phyloP scores from a whole-genome alignment of 106 monocot genomes.

The Phalaenopsis equestris region DNA sequence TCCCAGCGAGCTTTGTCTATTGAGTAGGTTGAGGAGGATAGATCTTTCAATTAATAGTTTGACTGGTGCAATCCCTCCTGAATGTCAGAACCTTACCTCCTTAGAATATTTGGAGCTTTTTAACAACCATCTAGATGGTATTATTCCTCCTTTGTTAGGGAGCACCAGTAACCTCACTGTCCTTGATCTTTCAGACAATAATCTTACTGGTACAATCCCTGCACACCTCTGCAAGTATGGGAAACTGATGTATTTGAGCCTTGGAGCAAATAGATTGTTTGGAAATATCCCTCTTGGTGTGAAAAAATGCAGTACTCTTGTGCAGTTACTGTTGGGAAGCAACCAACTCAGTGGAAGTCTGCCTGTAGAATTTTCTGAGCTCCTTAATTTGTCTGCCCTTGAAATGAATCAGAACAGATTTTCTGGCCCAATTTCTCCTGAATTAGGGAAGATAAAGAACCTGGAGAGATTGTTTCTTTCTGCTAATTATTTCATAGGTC shows the following conservation, averaged over 20 bases:
- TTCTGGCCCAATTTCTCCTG: slow-evolving; percentile 60
- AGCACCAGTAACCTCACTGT: slow-evolving; percentile 54
- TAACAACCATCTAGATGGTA: slow-evolving; percentile 48
- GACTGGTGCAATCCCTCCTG: slow-evolving; percentile 49
- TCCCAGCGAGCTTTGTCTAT: slow-evolving; percentile 47
- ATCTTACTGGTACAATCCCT: slow-evolving; percentile 45
- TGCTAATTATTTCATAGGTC: slow-evolving; percentile 61
- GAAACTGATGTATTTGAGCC: slow-evolving; percentile 57
- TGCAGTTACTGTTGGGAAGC: slow-evolving; percentile 49
- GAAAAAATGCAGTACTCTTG: slow-evolving; percentile 49
- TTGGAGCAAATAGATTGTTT: slow-evolving; percentile 47
- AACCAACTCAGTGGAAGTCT: slow-evolving; percentile 71
- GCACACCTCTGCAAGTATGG: slow-evolving; percentile 45
- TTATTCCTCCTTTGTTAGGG: slow-evolving; percentile 64
- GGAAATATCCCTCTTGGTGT: slow-evolving; percentile 72
- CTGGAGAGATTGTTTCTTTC: slow-evolving; percentile 56
- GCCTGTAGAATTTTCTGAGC: slow-evolving; percentile 52
- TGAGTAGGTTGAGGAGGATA: slow-evolving; percentile 37
- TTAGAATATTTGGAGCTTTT: slow-evolving; percentile 60
- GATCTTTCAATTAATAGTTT: slow-evolving; percentile 74
- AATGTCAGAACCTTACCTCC: slow-evolving; percentile 50
- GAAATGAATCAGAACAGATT: slow-evolving; percentile 65
- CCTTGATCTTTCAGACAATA: slow-evolving; percentile 66
- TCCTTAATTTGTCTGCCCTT: slow-evolving; percentile 46
- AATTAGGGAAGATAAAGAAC: slow-evolving; percentile 56